Evolutionary conservation across 345 rosid genomes (phyloP), one percentile per base, ranked within the genome.

Genomic region (Linum trigynum): DNA sequence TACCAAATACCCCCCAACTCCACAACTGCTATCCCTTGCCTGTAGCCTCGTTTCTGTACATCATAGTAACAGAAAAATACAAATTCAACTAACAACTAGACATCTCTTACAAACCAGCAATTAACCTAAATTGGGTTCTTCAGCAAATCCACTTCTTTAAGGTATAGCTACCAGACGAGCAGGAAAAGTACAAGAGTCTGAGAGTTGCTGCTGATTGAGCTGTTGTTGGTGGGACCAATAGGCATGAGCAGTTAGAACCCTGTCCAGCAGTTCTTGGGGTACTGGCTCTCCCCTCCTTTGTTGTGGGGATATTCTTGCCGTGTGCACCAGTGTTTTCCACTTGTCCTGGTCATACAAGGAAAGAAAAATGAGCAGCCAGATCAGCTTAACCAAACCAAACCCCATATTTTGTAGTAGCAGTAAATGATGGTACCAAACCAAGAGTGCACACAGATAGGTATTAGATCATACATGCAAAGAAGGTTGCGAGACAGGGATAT

Each of bases 241-340:
- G 16, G 97, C 95, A 48, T 90, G 99, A 5, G 96, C 96, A 0
- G 77, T 79, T 11, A 90, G 79, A 57, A 94, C 99, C 74, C 99
- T 70, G 78, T 94, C 97, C 69, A 94, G 62, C 57, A 94, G 96
- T 75, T 94, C 96, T 67, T 94, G 96, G 0, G 99, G 97, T 3
- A 94, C 99, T 14, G 97, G 96, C 86, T 88, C 96, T 62, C 97
- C 99, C 78, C 99, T 85, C 81, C 99, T 85, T 76, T 94, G 99
- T 69, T 88, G 97, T 0, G 97, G 99, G 59, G 96, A 85, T 82
- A 94, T 94, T 79, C 89, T 86, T 53, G 99, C 97, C 39, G 97
- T 94, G 80, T 90, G 99, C 67, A 94, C 95, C 62, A 94, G 80
- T 14, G 97, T 90, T 76, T 94, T 94, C 99, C 99, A 92, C 67